Evolutionary conservation across 1,284 basidiomycete genomes (phyloP), one percentile per base, ranked within the genome.

Genomic region (Tetrapyrgos nigripes): DNA sequence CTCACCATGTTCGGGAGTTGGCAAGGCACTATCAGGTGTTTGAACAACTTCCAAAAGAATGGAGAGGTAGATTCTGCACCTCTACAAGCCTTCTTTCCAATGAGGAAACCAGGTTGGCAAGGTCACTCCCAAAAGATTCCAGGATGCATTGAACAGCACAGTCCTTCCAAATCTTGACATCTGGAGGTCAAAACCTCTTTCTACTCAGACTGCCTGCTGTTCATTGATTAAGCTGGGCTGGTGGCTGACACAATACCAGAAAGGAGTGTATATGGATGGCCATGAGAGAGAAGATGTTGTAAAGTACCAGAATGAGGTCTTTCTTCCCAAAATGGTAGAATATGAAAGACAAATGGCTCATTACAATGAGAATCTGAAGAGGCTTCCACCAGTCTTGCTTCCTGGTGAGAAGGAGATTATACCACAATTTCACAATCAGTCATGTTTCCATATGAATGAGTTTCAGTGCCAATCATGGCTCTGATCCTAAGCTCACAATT

Each of bases 21-120:
- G 70, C 73, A 53, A 61, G 61, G 5, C 70, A 78, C 60, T 79
- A 78, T 63, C 78, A 79, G 55, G 55, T 65, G 3, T 78, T 76
- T 55, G 70, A 76, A 55, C 68, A 73, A 52, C 66, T 79, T n/a
- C 74, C 74, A 21, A 29, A 33, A 2, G 68, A 77, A 57, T 54
- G 65, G 19, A 59, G 66, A 19, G 75, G 73, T 27, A 73, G 76
- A 0, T 24, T n/a, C 3, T 47, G 50, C 29, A 69, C 67, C 48
- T n/a, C n/a, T n/a, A n/a, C n/a, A n/a, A n/a, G n/a, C n/a, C n/a
- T n/a, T n/a, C n/a, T n/a, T n/a, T n/a, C 52, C 60, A 17, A 48
- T 62, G 60, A 21, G 46, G 35, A 11, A 61, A 70, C 46, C 55
- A 60, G 2, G 59, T 55, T 19, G 71, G 74, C 9, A 57, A 64